phyloP scores from a whole-genome alignment of 2,329 filamentous ascomycete genomes.

The Ophiosphaerella korrae region DNA sequence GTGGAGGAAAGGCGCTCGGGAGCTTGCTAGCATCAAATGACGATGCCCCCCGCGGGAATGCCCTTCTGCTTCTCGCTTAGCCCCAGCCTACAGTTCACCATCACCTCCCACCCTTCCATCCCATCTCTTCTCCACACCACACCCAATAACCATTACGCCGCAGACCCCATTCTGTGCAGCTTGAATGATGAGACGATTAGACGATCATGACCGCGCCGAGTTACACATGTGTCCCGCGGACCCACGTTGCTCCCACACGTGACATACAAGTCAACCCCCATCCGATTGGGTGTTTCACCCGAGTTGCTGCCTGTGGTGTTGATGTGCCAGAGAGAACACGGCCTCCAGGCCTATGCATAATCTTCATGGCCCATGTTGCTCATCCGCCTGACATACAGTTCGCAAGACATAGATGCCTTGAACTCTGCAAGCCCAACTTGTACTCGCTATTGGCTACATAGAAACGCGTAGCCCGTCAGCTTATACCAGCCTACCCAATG shows the following conservation, averaged over 20 bases:
- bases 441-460: constrained; percentile 2
- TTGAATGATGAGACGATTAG: too few species aligned
- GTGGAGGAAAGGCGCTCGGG: constrained; percentile 13
- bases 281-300: constrained; percentile 2
- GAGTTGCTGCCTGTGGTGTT: background rate
- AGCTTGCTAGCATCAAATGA: constrained; percentile 26
- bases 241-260: too few species aligned
- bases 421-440: background rate
- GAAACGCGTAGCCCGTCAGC: constrained; percentile 8
- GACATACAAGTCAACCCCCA: background rate
- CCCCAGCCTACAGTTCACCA: background rate
- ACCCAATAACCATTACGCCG: background rate
- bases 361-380: background rate
- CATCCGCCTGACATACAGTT: too few species aligned
- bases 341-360: too few species aligned
- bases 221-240: too few species aligned
- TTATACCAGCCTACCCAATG: constrained; percentile 16
- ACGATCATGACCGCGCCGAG: too few species aligned
- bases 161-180: background rate
- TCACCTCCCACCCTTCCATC: background rate
- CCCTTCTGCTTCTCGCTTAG: constrained; percentile 24
- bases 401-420: too few species aligned
- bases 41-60: constrained; percentile 32
- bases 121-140: background rate
- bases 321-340: too few species aligned